phyloP scores from a whole-genome alignment of 495 filamentous ascomycete genomes.

The Lepraria neglecta region DNA sequence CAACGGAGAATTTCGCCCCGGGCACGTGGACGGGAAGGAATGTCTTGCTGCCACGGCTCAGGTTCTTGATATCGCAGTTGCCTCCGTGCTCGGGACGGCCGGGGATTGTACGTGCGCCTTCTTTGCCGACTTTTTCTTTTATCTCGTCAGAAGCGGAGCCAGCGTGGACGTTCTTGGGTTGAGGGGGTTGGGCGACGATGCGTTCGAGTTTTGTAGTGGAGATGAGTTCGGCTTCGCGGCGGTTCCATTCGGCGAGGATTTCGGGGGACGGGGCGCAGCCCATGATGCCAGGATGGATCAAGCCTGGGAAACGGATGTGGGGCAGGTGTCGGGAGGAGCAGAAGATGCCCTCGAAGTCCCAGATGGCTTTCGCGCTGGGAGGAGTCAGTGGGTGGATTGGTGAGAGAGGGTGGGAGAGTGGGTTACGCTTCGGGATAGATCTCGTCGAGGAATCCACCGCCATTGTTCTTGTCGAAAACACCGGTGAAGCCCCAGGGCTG shows the following conservation, averaged over 20 bases:
- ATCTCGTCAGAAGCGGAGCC: conserved; percentile 57
- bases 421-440: conserved; percentile 72
- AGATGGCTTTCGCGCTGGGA: conserved; percentile 81
- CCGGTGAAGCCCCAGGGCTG: conserved; percentile 91
- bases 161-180: conserved; percentile 63
- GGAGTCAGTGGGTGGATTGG: neutral
- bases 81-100: conserved; percentile 52
- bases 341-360: conserved; percentile 96
- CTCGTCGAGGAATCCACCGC: conserved; percentile 88
- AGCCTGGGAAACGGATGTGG: conserved; percentile 77
- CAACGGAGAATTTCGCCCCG: conserved; percentile 88
- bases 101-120: conserved; percentile 85
- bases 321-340: conserved; percentile 89
- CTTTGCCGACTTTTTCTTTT: conserved; percentile 68
- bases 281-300: conserved; percentile 92
- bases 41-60: conserved; percentile 76
- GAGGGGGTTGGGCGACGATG: conserved; percentile 74
- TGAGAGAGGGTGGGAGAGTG: neutral
- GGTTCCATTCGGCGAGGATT: conserved; percentile 71
- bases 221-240: conserved; percentile 72
- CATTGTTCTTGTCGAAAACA: conserved; percentile 75
- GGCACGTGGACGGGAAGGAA: conserved; percentile 82
- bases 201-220: conserved; percentile 57
- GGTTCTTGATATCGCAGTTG: conserved; percentile 88
- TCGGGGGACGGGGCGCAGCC: conserved; percentile 78